phyloP scores from a whole-genome alignment of 495 filamentous ascomycete genomes.

The Penicillium egyptiacum region DNA sequence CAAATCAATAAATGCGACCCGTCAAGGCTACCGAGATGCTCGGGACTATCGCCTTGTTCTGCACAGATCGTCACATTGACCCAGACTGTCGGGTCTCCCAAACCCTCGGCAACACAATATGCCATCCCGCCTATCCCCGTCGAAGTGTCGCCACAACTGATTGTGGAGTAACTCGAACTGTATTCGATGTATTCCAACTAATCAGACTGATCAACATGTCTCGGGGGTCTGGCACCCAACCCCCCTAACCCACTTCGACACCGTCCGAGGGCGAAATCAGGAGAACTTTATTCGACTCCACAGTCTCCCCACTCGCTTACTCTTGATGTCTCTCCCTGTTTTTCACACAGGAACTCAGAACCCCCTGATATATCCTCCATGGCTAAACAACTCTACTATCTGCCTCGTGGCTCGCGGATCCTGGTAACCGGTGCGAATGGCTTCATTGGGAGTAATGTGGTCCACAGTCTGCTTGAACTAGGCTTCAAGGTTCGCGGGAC shows the following conservation, averaged over 20 bases:
- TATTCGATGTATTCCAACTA: neutral
- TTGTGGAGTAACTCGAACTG: neutral
- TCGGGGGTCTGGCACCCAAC: neutral
- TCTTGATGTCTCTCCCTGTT: neutral
- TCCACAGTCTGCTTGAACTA: constrained; percentile 39
- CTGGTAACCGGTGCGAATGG: constrained; percentile 52
- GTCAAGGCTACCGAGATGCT: neutral
- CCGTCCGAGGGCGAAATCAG: neutral
- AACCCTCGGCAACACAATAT: neutral
- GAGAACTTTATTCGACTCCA: neutral
- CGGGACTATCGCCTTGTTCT: neutral
- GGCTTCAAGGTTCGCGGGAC: constrained; percentile 49
- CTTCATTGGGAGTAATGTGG: constrained; percentile 47
- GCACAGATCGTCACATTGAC: constrained; percentile 2
- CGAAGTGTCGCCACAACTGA: neutral
- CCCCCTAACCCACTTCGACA: neutral
- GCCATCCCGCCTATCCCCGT: neutral
- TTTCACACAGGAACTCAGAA: neutral
- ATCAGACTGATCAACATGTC: neutral
- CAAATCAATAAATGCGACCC: too few species aligned
- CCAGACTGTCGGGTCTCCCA: constrained; percentile 1
- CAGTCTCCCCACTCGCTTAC: constrained; percentile 3
- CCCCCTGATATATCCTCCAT: neutral
- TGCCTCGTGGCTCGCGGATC: constrained; percentile 21
- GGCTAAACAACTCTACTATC: neutral